Evolutionary conservation across 768 basidiomycete species (phyloP), one percentile per base, ranked within the genome.

Genomic region (Boletellus ananiceps): DNA sequence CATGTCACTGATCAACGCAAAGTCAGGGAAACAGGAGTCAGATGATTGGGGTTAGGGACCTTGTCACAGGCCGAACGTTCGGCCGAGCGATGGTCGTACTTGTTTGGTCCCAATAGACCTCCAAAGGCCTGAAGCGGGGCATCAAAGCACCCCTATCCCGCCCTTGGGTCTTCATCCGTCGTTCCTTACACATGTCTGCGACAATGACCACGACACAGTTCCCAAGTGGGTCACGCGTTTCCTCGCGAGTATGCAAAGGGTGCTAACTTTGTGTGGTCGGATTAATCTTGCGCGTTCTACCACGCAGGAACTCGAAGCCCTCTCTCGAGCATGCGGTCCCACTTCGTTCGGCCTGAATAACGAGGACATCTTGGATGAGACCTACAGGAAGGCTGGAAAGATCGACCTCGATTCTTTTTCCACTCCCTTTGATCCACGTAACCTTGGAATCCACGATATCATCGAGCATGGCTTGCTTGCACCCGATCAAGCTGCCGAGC

Each of bases 291-390:
- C 39, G 6, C 14, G 15, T 25, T 13, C 38, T 38, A 19, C 16
- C 19, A 38, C 37, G 3, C 18, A 21, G 13, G 37, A 38, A 13
- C 37, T 39, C 19, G 38, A 23, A 14, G 19, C 18, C 8, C 68
- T 78, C 7, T 50, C 63, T 0, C 43, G 55, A 0, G 68, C 70
- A 2, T 76, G 76, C 51, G 52, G 71, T 4, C 71, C 68, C 0
- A 74, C 23, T 14, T 34, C 32, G 21, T 44, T 44, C 18, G 14
- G 32, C 1, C 25, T 34, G 15, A 45, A 37, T 35, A 29, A 45
- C 23, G 16, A 18, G 19, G 35, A 27, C 6, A 25, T 18, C 15
- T 25, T 29, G 5, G 44, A 37, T n/a, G 25, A 37, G 35, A 18
- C 44, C 4, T 27, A 29, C 15, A 36, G 44, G 18, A 37, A 37